phyloP scores from a whole-genome alignment of 2,329 filamentous ascomycete species.

The Colletotrichum orchidophilum region DNA sequence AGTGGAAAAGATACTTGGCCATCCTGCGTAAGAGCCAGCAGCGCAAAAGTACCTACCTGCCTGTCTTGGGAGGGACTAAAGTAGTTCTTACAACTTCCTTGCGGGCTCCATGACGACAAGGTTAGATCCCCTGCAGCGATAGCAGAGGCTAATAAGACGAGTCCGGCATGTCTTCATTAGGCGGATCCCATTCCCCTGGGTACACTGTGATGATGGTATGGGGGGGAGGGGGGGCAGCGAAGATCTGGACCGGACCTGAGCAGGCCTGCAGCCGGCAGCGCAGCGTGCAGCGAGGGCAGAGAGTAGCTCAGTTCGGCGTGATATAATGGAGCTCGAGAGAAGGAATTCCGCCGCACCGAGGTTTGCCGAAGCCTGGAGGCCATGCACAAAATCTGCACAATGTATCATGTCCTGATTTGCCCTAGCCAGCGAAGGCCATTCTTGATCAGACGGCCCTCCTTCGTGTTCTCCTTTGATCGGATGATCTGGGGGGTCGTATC shows the following conservation, averaged over 20 bases:
- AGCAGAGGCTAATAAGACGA: slow-evolving; percentile 34
- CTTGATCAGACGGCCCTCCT: not conserved
- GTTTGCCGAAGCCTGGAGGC: slow-evolving; percentile 22
- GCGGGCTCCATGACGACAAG: slow-evolving; percentile 19
- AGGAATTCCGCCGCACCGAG: slow-evolving; percentile 27
- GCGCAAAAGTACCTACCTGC: slow-evolving; percentile 33
- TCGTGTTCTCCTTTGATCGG: not conserved
- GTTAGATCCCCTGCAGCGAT: slow-evolving; percentile 32
- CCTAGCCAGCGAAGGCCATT: not conserved
- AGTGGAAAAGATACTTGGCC: slow-evolving; percentile 10
- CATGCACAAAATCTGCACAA: slow-evolving; percentile 2
- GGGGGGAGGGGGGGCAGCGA: slow-evolving; percentile 23
- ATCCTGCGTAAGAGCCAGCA: slow-evolving; percentile 4
- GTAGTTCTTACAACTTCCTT: slow-evolving; percentile 22
- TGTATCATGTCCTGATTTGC: slow-evolving; percentile 7
- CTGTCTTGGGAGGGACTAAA: slow-evolving; percentile 17
- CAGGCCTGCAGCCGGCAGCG: slow-evolving; percentile 25
- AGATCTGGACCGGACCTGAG: slow-evolving; percentile 32
- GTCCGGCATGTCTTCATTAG: slow-evolving; percentile 35
- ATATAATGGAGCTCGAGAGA: not conserved
- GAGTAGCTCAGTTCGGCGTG: not conserved
- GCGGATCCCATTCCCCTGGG: slow-evolving; percentile 35
- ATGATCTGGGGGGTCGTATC: not conserved
- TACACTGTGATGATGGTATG: slow-evolving; percentile 33
- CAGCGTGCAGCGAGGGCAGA: slow-evolving; percentile 19